Conservation (phyloP, 1,284 basidiomycete species). For the Gymnopus androsaceus region DNA sequence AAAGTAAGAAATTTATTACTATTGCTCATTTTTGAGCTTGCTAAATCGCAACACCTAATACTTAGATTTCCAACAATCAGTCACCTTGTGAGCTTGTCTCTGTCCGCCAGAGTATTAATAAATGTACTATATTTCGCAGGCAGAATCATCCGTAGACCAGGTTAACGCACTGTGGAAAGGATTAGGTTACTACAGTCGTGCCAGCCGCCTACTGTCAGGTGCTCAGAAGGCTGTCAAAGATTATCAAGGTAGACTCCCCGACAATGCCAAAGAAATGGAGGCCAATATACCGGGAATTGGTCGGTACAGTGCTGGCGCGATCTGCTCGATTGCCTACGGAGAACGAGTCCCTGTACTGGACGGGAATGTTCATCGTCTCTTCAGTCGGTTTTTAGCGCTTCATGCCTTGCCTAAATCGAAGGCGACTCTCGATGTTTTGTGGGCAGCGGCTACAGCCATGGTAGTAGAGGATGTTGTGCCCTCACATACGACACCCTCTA, state of each 20-base stretch:
- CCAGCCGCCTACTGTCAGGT: constrained; percentile 74
- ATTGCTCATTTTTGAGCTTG: constrained; percentile 17
- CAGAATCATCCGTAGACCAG: constrained; percentile 75
- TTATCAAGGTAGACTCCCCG: constrained; percentile 73
- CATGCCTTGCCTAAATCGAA: constrained; percentile 83
- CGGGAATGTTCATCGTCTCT: constrained; percentile 86
- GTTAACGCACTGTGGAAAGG: constrained; percentile 91
- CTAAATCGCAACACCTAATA: not conserved
- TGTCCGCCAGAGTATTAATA: not conserved
- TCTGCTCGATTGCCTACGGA: constrained; percentile 88
- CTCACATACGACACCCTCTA: constrained; percentile 4
- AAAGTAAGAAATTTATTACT: constrained; percentile 62
- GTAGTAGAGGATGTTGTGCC: constrained; percentile 41
- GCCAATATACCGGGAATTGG: constrained; percentile 88
- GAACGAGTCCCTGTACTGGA: constrained; percentile 85
- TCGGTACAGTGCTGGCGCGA: constrained; percentile 88
- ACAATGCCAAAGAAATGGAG: constrained; percentile 81
- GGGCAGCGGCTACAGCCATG: constrained; percentile 74
- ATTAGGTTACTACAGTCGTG: constrained; percentile 90
- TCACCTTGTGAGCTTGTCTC: constrained; percentile 58
- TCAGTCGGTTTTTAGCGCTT: constrained; percentile 81
- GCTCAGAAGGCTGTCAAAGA: constrained; percentile 77
- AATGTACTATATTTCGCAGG: constrained; percentile 38
- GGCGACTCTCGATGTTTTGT: constrained; percentile 76
- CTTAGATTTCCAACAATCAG: constrained; percentile 81